Percentiles rank a stretch among this genome's conserved stretches.
Evolutionary conservation across 2,329 filamentous ascomycete genomes (phyloP).

Genomic region (Ceratocystis huliohia): DNA sequence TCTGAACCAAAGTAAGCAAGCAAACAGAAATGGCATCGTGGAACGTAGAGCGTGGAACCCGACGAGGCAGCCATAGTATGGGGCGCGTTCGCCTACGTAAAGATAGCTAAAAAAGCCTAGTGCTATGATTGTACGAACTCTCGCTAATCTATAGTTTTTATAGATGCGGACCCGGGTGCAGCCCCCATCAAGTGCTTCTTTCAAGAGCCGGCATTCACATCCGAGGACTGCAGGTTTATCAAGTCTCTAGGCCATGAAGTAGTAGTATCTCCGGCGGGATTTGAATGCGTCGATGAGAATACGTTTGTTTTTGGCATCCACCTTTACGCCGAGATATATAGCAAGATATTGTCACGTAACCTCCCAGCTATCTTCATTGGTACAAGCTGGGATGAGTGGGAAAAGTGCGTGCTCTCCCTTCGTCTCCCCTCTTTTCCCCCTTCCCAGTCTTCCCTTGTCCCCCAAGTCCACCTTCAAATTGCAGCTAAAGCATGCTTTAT

Average conservation of each 20-base stretch:
- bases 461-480: background rate
- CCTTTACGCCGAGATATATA: constrained; percentile 42
- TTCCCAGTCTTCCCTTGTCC: background rate
- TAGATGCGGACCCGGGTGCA: background rate
- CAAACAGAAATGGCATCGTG: background rate
- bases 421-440: background rate
- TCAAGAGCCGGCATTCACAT: constrained; percentile 43
- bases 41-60: background rate
- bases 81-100: background rate
- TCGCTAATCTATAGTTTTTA: too few relatives aligned
- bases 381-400: constrained; percentile 40
- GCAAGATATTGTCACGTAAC: constrained; percentile 34
- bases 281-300: constrained; percentile 34
- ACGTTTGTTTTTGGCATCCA: constrained; percentile 52
- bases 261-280: constrained; percentile 41
- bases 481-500: background rate
- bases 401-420: constrained; percentile 31
- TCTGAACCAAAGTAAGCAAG: background rate
- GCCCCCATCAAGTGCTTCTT: constrained; percentile 36
- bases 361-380: constrained; percentile 47
- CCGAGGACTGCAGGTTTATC: constrained; percentile 40
- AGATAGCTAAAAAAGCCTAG: background rate
- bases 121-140: too few relatives aligned
- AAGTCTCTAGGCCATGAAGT: constrained; percentile 40
- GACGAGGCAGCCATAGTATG: background rate